phyloP scores from a whole-genome alignment of 2,329 filamentous ascomycete species.

The Verticillium longisporum region DNA sequence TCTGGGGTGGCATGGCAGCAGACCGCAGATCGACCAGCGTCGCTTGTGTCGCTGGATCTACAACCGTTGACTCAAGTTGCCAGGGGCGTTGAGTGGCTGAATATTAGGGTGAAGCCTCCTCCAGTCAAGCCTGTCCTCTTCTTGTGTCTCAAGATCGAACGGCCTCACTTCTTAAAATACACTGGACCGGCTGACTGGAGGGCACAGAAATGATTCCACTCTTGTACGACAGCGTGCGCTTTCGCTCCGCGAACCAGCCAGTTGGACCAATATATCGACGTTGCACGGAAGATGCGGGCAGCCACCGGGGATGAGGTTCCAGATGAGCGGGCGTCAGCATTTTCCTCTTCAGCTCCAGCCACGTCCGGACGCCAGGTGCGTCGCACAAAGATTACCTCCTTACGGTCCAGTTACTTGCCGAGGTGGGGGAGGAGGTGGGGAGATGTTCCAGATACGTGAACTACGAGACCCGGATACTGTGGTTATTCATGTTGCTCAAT shows the following conservation, averaged over 20 bases:
- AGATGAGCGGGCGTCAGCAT: background rate
- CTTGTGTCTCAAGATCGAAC: background rate
- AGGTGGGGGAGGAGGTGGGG: background rate
- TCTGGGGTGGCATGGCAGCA: too few species aligned
- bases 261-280: background rate
- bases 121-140: background rate
- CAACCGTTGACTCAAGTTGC: too few species aligned
- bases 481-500: background rate
- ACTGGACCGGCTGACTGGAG: background rate
- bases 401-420: background rate
- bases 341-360: background rate
- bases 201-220: background rate
- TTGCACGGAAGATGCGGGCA: background rate
- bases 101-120: background rate
- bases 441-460: background rate
- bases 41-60: too few species aligned
- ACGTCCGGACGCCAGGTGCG: background rate
- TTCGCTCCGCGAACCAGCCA: background rate
- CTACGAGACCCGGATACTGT: background rate
- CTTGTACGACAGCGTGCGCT: background rate
- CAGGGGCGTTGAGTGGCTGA: background rate
- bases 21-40: too few species aligned
- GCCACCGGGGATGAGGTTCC: background rate
- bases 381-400: background rate
- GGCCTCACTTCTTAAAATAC: background rate